Conservation (phyloP, 2,329 filamentous ascomycete species). For the Penicillium psychrosexuale region DNA sequence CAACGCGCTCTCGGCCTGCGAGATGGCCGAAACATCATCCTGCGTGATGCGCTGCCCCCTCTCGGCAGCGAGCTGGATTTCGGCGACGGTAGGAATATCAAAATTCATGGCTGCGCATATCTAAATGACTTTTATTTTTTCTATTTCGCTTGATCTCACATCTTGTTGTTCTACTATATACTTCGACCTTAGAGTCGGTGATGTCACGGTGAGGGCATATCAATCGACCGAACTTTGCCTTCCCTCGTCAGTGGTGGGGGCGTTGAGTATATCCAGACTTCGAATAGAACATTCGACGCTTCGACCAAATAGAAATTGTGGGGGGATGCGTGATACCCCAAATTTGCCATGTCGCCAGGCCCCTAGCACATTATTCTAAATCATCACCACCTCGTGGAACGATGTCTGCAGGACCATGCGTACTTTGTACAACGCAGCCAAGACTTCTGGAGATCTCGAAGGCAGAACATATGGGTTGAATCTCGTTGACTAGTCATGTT, state of each 20-base stretch:
- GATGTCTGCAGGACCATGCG: neutral
- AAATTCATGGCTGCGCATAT: slow-evolving; percentile 12
- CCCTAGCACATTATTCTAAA: neutral
- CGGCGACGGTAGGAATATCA: slow-evolving; percentile 30
- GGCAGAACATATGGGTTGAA: neutral
- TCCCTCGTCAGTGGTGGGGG: slow-evolving; percentile 19
- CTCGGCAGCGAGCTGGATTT: slow-evolving; percentile 33
- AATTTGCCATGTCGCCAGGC: neutral
- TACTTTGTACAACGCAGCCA: neutral
- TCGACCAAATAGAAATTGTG: neutral
- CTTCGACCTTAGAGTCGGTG: slow-evolving; percentile 9
- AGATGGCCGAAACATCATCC: slow-evolving; percentile 33
- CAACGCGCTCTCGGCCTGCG: slow-evolving; percentile 32
- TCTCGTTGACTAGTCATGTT: neutral
- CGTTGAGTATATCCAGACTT: slow-evolving; percentile 2
- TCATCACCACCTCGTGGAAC: neutral
- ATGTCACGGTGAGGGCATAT: slow-evolving; percentile 29
- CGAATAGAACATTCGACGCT: slow-evolving; percentile 2
- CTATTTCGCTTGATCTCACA: neutral
- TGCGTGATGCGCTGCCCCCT: slow-evolving; percentile 33
- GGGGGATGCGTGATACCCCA: neutral
- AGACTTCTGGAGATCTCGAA: neutral
- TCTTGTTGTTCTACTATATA: slow-evolving; percentile 12
- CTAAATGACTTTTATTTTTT: neutral
- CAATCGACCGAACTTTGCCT: slow-evolving; percentile 11